Evolutionary conservation across 1,284 basidiomycete species (phyloP), one percentile per base, ranked within the genome.

Genomic region (Fomitopsis betulina): DNA sequence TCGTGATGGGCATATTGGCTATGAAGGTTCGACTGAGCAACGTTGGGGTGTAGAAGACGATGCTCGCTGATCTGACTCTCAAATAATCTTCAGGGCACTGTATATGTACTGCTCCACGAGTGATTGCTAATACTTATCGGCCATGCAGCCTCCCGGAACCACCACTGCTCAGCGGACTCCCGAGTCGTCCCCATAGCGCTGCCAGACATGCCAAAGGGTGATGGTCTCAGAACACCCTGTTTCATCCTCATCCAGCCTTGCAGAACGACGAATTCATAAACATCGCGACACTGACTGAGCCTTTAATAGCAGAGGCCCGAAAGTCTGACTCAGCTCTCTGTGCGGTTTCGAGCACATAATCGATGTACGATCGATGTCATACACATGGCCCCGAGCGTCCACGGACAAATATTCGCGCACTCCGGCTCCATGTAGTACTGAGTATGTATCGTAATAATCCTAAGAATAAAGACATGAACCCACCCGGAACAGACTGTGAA

Each of bases 1-100:
- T 64, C 68, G 71, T 72, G 35, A 37, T 15, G 13, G 35, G 35
- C 57, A 53, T 55, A 19, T 25, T 53, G 7, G 32, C 52, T 53
- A 17, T 53, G 23, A 21, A 51, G n/a, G 52, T 53, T 50, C 21
- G 35, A 27, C 50, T 52, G n/a, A 51, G 27, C 30, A 52, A 27
- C 45, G 23, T 37, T 5, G 19, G 6, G 12, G 17, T 35, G 6
- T 27, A 47, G 45, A 13, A 30, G 25, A 47, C 45, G 49, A 51
- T 33, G 33, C 30, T 12, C 49, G 30, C 19, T 27, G 32, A 35
- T 51, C 19, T 37, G 49, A 51, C 35, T 13, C 25, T 35, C 49
- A 21, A 32, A 51, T 51, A 51, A 51, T 19, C n/a, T 21, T 35
- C 49, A 33, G 25, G 49, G 30, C 25, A 9, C 49, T 5, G 23